Conservation (phyloP, 768 basidiomycete species). For the Lactarius trivialis region DNA sequence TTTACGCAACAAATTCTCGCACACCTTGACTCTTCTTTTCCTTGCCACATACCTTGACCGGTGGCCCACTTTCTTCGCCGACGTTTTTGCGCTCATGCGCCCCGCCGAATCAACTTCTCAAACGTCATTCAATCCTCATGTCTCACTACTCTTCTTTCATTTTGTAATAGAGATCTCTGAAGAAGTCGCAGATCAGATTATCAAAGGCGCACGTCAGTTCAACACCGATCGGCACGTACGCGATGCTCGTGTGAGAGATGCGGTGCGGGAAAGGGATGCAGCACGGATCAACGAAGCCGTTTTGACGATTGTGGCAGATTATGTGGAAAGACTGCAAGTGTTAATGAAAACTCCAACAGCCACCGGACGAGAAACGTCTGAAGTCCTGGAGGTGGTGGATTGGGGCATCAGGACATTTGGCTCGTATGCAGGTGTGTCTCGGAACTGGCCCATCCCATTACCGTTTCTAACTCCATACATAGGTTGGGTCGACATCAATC, state of each 20-base stretch:
- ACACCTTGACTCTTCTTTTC: slow-evolving; percentile 84
- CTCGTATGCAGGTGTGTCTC: slow-evolving; percentile 83
- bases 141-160: slow-evolving; percentile 85
- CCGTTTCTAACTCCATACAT: slow-evolving; percentile 11
- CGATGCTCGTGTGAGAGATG: slow-evolving; percentile 82
- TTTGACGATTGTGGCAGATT: slow-evolving; percentile 72
- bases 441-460: not conserved
- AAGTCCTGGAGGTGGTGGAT: slow-evolving; percentile 74
- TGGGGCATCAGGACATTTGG: slow-evolving; percentile 90
- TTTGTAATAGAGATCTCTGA: slow-evolving; percentile 91
- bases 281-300: slow-evolving; percentile 81
- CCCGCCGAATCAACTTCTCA: slow-evolving; percentile 49
- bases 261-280: slow-evolving; percentile 86
- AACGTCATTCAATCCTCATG: slow-evolving; percentile 70
- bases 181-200: slow-evolving; percentile 93
- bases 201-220: slow-evolving; percentile 80
- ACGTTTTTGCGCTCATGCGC: slow-evolving; percentile 68
- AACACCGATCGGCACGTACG: slow-evolving; percentile 64
- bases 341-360: slow-evolving; percentile 42
- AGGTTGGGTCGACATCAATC: slow-evolving; percentile 98
- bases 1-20: slow-evolving; percentile 91
- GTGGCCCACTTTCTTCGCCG: slow-evolving; percentile 81
- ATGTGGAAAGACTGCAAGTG: slow-evolving; percentile 48
- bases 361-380: slow-evolving; percentile 48
- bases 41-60: slow-evolving; percentile 79